Evolutionary conservation across 148 eudicot genomes (phyloP).

Genomic region (Camellia lanceoleosa): DNA sequence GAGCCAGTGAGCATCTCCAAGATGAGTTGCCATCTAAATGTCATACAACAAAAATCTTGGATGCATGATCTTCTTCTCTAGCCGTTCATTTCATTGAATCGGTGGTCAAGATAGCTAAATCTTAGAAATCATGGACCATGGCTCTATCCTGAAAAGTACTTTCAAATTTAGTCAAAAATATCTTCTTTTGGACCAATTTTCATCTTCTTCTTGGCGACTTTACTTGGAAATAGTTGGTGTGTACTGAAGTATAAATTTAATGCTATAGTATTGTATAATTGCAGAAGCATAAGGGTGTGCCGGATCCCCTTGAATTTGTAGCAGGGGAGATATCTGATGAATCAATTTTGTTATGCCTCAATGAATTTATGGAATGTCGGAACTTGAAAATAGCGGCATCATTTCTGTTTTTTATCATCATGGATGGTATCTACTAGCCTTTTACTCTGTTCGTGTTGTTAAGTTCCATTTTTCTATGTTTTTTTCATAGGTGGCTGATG

Average conservation of each 20-base stretch:
- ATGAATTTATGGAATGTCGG: slow-evolving; percentile 66
- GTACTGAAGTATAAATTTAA: neutral
- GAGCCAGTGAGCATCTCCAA: no score
- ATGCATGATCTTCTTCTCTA: neutral
- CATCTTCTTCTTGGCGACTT: neutral
- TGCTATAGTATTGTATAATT: slow-evolving; percentile 20
- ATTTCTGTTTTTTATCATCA: neutral
- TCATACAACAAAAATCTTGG: neutral
- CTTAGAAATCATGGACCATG: neutral
- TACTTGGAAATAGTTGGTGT: neutral
- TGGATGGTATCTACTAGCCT: neutral
- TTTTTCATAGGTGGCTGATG: slow-evolving; percentile 71
- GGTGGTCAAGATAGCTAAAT: neutral
- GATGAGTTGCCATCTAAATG: no score
- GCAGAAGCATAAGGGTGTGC: slow-evolving; percentile 82
- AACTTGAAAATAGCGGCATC: neutral
- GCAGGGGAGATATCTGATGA: slow-evolving; percentile 85
- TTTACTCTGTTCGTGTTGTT: slow-evolving; percentile 3
- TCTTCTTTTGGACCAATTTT: neutral
- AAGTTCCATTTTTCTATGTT: neutral
- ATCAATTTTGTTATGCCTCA: slow-evolving; percentile 81
- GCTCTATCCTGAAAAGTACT: no score
- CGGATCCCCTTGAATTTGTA: slow-evolving; percentile 91
- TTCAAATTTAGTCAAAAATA: neutral
- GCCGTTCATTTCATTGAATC: neutral